Evolutionary conservation across 2,329 filamentous ascomycete species (phyloP), one percentile per base, ranked within the genome.

Genomic region (Colletotrichum falcatum): DNA sequence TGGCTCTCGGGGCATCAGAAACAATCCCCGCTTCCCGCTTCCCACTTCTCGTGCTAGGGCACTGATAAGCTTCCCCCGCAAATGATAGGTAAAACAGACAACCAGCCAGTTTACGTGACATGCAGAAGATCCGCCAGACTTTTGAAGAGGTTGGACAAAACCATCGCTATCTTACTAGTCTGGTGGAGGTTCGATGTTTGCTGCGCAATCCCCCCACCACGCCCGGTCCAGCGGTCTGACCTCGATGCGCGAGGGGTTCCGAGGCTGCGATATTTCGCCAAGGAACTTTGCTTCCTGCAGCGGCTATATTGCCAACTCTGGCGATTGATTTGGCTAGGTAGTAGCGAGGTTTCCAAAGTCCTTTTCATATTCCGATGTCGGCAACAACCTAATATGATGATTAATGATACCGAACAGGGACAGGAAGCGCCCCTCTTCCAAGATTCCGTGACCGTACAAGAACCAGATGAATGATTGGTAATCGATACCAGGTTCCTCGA

Each of bases 41-140:
- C 66, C 61, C 35, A 61, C 55, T 55, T 65, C 16, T 30, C 30
- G 39, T n/a, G 30, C 48, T 14, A 44, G 65, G 20, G 51, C 54
- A 46, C 49, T 66, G 66, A 69, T 69, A 69, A 69, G 62, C 46
- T 49, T 56, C 30, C 62, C 62, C 23, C 18, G 18, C 23, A n/a
- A 20, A 20, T 30, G 49, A 63, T 55, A 63, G 63, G 18, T 18
- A 65, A 60, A 42, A 9, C 18, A 33, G n/a, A 54, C 33, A 11
- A 11, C 18, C 33, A n/a, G 6, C 7, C 20, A 23, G 6, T 18
- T 14, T 35, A 39, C 30, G 18, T 46, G 44, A 23, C 16, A 54
- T 54, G 48, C 35, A 26, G n/a, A n/a, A 23, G 23, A 2, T 33
- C 35, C 12, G 46, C 23, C 26, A 12, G 39, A 20, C 23, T 44